A percentile compares a stretch with the other conserved stretches of the same genome.
Evolutionary conservation across 345 rosid species (phyloP).

Genomic region (Dimocarpus longan): DNA sequence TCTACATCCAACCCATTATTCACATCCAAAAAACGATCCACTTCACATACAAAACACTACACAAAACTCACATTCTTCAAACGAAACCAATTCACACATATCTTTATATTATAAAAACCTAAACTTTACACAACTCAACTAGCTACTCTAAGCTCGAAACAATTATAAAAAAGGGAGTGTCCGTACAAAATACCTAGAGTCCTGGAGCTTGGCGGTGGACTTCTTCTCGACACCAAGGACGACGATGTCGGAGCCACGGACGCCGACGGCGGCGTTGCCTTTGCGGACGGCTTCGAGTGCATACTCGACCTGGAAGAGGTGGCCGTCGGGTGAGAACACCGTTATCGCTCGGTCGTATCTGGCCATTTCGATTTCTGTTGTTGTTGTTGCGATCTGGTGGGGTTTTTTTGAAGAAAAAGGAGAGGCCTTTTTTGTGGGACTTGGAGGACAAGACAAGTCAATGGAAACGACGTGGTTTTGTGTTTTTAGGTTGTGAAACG

Average conservation of each 20-base stretch:
- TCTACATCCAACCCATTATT: too few species aligned
- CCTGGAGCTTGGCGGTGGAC: constrained; percentile 91
- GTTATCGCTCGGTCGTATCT: constrained; percentile 93
- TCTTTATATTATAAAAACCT: not conserved
- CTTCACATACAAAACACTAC: not conserved
- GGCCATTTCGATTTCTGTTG: constrained; percentile 51
- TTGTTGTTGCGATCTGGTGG: constrained; percentile 5
- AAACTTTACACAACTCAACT: not conserved
- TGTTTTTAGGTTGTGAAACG: not conserved
- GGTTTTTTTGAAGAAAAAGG: not conserved
- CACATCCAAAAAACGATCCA: not conserved
- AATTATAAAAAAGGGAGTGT: not conserved
- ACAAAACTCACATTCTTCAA: not conserved
- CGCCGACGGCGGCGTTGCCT: constrained; percentile 97
- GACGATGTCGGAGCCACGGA: constrained; percentile 79
- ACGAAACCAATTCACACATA: too few species aligned
- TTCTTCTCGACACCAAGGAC: constrained; percentile 98
- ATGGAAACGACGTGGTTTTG: not conserved
- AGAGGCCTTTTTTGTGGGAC: not conserved
- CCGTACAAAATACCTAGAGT: constrained; percentile 53
- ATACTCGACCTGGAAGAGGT: constrained; percentile 91
- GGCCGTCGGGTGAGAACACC: constrained; percentile 89
- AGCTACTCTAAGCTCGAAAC: not conserved
- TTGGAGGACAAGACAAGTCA: constrained; percentile 18
- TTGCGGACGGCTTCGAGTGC: constrained; percentile 98